These are phyloP conservation scores for Suillus hirtellus DNA, from an alignment of 768 basidiomycete genomes.

Conservation along the genomic window DNA sequence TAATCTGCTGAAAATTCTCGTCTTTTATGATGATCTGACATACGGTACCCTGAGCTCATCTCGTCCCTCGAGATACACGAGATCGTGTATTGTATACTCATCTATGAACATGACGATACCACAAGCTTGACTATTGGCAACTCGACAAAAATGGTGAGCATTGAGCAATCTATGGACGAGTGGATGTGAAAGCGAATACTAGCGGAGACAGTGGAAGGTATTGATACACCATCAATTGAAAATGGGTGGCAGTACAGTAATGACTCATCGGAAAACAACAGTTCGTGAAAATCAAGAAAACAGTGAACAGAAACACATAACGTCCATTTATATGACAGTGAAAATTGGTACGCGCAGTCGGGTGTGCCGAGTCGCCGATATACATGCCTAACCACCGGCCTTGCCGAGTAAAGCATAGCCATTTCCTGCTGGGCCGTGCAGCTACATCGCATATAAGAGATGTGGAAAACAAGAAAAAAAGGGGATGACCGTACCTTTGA, in stretches of 20 bases:
- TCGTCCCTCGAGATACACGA: neutral
- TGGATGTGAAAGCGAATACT: neutral
- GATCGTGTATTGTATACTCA: neutral
- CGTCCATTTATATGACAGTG: neutral
- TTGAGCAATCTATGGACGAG: neutral
- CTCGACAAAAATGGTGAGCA: neutral
- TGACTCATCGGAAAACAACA: neutral
- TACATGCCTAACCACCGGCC: slow-evolving; percentile 38
- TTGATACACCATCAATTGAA: slow-evolving; percentile 1
- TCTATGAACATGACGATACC: neutral
- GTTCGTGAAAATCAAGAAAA: neutral
- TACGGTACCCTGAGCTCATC: neutral
- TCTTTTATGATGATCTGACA: neutral
- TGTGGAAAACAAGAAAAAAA: slow-evolving; percentile 3
- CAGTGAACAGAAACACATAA: neutral
- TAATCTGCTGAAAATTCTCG: neutral
- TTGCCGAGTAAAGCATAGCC: slow-evolving; percentile 74
- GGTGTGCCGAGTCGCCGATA: neutral
- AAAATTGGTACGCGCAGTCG: neutral
- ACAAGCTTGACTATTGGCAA: neutral
- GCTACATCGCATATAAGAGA: slow-evolving; percentile 36
- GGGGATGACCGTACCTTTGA: slow-evolving; percentile 46
- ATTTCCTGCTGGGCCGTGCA: slow-evolving; percentile 70
- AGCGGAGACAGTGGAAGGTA: neutral
- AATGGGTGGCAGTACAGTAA: neutral